Conservation (phyloP, 495 filamentous ascomycete species). For the Penicillium pulvis region DNA sequence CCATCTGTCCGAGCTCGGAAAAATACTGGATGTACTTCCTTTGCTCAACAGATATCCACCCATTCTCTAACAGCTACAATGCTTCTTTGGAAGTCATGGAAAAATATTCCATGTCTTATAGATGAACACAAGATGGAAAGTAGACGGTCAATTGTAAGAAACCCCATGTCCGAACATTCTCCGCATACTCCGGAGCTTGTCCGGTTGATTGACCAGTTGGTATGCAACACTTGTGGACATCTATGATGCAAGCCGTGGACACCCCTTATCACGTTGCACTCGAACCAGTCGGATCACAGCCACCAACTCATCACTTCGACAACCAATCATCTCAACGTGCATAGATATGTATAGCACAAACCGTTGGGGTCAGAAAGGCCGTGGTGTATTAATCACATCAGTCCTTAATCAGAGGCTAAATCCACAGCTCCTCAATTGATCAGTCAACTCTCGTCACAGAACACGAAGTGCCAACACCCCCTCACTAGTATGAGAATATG, state of each 20-base stretch:
- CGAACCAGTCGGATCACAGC: background rate
- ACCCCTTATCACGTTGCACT: background rate
- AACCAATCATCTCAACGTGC: background rate
- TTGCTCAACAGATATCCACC: background rate
- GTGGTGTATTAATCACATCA: background rate
- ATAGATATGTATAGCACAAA: background rate
- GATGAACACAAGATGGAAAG: background rate
- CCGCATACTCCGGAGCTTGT: background rate
- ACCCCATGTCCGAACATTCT: background rate
- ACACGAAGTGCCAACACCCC: background rate
- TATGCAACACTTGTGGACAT: background rate
- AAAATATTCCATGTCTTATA: background rate
- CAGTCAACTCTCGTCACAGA: background rate
- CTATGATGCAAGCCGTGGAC: too few species aligned
- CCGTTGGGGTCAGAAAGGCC: background rate
- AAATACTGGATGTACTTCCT: background rate
- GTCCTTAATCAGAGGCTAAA: background rate
- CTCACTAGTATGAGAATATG: background rate
- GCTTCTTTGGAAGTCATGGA: background rate
- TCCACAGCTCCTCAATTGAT: background rate
- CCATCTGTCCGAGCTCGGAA: background rate
- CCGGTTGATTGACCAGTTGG: background rate
- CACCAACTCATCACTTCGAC: background rate
- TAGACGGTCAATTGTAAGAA: background rate
- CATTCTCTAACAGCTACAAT: background rate